Conservation (phyloP, 768 basidiomycete species). For the Lactarius deliciosus region DNA sequence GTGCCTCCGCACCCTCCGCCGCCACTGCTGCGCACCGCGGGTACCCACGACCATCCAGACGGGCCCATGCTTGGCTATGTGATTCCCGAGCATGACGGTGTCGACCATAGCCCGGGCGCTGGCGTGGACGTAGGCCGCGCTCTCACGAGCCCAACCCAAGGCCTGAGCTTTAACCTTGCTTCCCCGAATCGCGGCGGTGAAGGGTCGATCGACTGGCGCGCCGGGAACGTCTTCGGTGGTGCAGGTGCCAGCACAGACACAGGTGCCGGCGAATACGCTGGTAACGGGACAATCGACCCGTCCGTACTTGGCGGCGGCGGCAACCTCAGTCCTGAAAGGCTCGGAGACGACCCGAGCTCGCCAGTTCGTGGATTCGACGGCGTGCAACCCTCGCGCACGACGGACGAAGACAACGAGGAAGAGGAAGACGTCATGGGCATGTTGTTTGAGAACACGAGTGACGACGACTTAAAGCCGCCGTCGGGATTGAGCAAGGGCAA, state of each 20-base stretch:
- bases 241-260: background rate
- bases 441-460: background rate
- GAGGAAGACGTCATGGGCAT: conserved; percentile 13
- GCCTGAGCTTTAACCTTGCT: background rate
- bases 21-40: background rate
- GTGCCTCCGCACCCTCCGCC: conserved; percentile 4
- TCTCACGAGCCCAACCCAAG: background rate
- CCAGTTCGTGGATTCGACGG: background rate
- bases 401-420: background rate
- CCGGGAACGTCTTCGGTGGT: background rate
- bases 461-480: background rate
- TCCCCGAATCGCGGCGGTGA: background rate
- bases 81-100: conserved; percentile 1
- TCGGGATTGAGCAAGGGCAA: background rate
- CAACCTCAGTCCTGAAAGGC: conserved; percentile 7
- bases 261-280: conserved; percentile 7
- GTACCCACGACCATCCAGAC: conserved; percentile 10
- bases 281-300: conserved; percentile 28
- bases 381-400: background rate
- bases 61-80: conserved; percentile 20
- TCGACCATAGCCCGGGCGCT: background rate
- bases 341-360: background rate
- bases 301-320: conserved; percentile 21
- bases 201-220: conserved; percentile 13
- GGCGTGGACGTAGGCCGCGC: background rate